A percentile compares a stretch with the other conserved stretches of the same genome.
Evolutionary conservation across 306 rosid genomes (phyloP).

Genomic region (Quercus bicolor): DNA sequence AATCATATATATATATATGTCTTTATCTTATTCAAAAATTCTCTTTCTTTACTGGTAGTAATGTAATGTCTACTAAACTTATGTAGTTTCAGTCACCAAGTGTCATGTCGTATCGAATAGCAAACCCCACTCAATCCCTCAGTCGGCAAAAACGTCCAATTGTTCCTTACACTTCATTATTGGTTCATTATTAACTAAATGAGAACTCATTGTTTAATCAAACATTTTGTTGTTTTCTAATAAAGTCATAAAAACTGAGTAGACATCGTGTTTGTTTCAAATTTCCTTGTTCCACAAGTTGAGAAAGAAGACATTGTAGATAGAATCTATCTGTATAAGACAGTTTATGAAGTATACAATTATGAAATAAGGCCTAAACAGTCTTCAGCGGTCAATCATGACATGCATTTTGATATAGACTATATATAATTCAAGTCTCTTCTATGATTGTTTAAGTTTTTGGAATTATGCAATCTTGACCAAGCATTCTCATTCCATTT

Average conservation of each 20-base stretch:
- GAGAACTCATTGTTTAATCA: background rate
- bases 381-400: background rate
- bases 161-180: background rate
- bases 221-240: conserved; percentile 17
- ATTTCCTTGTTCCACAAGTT: conserved; percentile 25
- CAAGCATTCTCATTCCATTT: background rate
- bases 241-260: conserved; percentile 18
- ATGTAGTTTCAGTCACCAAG: background rate
- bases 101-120: conserved; percentile 3
- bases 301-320: conserved; percentile 25
- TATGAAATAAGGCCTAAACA: background rate
- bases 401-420: background rate
- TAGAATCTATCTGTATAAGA: conserved; percentile 11
- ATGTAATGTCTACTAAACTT: background rate
- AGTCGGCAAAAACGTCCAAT: background rate
- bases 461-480: conserved; percentile 11
- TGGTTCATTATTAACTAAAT: background rate
- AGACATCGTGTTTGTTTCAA: background rate
- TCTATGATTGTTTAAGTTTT: background rate
- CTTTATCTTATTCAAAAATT: background rate
- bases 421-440: background rate
- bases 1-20: background rate
- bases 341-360: background rate
- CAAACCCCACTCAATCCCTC: background rate
- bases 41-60: background rate